A percentile compares a stretch with the other conserved stretches of the same genome.
These are phyloP conservation scores for Bolboschoenoplectus hybrid DNA, from an alignment of 202 grass and related monocot genomes.

Conservation along the genomic window DNA sequence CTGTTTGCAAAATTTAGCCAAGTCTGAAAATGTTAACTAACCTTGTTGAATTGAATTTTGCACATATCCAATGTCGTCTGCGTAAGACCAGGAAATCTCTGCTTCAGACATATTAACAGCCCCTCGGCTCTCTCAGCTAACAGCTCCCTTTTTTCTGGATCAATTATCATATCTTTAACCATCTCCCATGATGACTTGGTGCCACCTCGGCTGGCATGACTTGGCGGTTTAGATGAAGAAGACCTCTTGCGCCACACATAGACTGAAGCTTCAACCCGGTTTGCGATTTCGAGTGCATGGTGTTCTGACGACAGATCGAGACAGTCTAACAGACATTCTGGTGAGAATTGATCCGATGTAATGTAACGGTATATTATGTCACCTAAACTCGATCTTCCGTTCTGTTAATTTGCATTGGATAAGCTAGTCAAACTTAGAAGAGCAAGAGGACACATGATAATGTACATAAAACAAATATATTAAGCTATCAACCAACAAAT, in stretches of 20 bases:
- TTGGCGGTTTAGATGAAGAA: slow-evolving; percentile 41
- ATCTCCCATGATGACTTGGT: slow-evolving; percentile 79
- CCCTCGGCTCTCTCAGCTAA: slow-evolving; percentile 74
- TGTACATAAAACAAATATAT: not conserved
- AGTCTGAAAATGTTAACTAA: slow-evolving; percentile 34
- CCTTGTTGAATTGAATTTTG: slow-evolving; percentile 97
- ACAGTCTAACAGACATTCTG: slow-evolving; percentile 78
- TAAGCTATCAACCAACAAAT: not conserved
- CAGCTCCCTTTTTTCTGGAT: slow-evolving; percentile 69
- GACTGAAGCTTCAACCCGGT: slow-evolving; percentile 73
- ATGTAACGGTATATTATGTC: slow-evolving; percentile 82
- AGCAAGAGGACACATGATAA: not conserved
- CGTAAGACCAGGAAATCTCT: slow-evolving; percentile 91
- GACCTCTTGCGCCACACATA: slow-evolving; percentile 65
- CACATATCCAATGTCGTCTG: slow-evolving; percentile 89
- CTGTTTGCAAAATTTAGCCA: not conserved
- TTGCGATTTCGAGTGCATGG: slow-evolving; percentile 77
- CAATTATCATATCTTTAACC: slow-evolving; percentile 75
- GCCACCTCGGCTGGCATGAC: slow-evolving; percentile 46
- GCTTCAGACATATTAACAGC: slow-evolving; percentile 82
- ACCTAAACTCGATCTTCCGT: slow-evolving; percentile 66
- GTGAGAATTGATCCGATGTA: slow-evolving; percentile 74
- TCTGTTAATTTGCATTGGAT: slow-evolving; percentile 51
- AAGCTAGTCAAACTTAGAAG: slow-evolving; percentile 3
- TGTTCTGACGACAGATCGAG: slow-evolving; percentile 88